A percentile compares a stretch with the other conserved stretches of the same genome.
Evolutionary conservation across 2,329 filamentous ascomycete genomes (phyloP).

Genomic region (Colletotrichum costaricense): DNA sequence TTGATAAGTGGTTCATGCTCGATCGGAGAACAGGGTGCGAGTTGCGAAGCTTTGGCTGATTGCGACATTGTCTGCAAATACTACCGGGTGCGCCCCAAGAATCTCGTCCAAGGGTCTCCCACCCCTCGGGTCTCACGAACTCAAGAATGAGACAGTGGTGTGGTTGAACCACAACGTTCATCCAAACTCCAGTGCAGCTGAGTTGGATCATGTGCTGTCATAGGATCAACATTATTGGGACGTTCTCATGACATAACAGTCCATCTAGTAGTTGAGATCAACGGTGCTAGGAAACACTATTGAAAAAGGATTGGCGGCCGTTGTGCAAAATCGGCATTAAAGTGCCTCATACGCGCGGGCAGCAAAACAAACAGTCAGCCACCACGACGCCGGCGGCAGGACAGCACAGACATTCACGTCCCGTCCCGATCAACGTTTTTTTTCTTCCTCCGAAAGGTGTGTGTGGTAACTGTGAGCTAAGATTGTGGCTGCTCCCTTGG

Average conservation of each 20-base stretch:
- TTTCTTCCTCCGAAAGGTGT: not conserved
- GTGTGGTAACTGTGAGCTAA: not conserved
- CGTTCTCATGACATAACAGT: not conserved
- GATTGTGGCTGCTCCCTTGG: not conserved
- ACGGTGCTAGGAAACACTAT: not conserved
- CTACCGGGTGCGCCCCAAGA: not conserved
- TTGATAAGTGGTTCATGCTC: not conserved
- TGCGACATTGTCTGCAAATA: not conserved
- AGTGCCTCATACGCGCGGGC: not conserved
- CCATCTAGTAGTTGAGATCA: not conserved
- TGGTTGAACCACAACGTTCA: not conserved
- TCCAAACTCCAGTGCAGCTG: not conserved
- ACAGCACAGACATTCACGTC: constrained; percentile 25
- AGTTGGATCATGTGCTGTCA: not conserved
- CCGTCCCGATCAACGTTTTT: constrained; percentile 14
- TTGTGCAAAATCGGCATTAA: constrained; percentile 6
- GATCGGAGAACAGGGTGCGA: not conserved
- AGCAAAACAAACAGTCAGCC: not conserved
- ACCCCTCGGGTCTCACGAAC: not conserved
- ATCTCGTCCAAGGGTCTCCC: not conserved
- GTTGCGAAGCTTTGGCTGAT: not conserved
- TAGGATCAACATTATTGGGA: not conserved
- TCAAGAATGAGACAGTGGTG: not conserved
- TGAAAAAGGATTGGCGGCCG: not conserved
- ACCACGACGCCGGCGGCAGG: not conserved